Evolutionary conservation across 73 alveolate genomes (phyloP), one percentile per base, ranked within the genome.

Genomic region (Blepharisma japonicum): DNA sequence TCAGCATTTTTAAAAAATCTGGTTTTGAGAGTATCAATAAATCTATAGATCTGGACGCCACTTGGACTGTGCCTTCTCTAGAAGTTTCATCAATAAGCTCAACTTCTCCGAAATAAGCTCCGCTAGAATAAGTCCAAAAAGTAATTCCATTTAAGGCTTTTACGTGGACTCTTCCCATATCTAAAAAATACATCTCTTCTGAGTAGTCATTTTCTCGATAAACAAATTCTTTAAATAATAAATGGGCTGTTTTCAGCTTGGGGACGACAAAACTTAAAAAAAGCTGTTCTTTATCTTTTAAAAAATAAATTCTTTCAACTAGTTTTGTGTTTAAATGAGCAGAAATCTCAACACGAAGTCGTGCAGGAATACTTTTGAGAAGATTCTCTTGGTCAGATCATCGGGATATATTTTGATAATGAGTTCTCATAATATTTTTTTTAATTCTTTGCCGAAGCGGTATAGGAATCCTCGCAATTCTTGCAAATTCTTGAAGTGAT

Each of bases 401-500:
- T 4, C n/a, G 0, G 23, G n/a, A 20, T 11, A 53, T 53, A 53
- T 53, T 53, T 53, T 20, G n/a, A 54, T 78, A 79, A 84, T 83
- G 80, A 56, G 56, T 68, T 32, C 70, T 55, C 39, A 77, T 81
- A 7, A 83, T 47, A 66, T 78, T 77, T 68, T 81, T 61, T 18
- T 50, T 56, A n/a, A 83, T 78, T 45, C 80, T 83, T 68, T 45
- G 23, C 38, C 78, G 55, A 5, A 83, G 61, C 39, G 80, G 79
- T 7, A 21, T 20, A 6, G 90, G 90, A 6, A 83, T 51, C 6
- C 71, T 71, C 55, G 70, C 67, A 23, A 68, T 11, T 27, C 7
- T 61, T 76, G 80, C 42, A 45, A 78, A 83, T 70, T 68, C 61
- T 42, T 79, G 71, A 18, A 83, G 83, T 48, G 71, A 77, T 47